phyloP scores from a whole-genome alignment of 306 rosid species.

The Comarum palustre region DNA sequence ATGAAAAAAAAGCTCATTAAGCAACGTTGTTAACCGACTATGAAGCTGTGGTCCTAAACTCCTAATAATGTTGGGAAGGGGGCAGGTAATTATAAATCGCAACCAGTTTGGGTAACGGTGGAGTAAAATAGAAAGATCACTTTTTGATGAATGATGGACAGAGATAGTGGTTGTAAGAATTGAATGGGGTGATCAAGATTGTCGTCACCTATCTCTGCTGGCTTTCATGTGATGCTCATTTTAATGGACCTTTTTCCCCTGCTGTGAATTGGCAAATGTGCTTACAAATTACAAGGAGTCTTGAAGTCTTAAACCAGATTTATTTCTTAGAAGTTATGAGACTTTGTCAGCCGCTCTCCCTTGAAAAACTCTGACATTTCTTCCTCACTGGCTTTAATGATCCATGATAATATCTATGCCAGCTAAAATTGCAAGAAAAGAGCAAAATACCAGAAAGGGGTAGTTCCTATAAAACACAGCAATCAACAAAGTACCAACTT shows the following conservation, averaged over 20 bases:
- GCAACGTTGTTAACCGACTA: not conserved
- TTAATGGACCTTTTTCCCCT: constrained; percentile 1
- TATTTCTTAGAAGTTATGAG: not conserved
- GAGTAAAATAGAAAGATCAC: not conserved
- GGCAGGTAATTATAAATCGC: not conserved
- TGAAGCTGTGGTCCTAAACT: not conserved
- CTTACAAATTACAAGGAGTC: not conserved
- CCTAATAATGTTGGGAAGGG: not conserved
- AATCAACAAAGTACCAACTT: not conserved
- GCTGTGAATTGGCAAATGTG: not conserved
- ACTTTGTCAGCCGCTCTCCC: not conserved
- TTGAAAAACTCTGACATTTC: constrained; percentile 2
- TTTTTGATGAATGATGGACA: not conserved
- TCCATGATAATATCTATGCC: not conserved
- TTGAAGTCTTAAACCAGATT: not conserved
- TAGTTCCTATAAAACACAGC: not conserved
- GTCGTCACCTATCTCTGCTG: not conserved
- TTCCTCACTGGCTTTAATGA: not conserved
- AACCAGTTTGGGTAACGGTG: not conserved
- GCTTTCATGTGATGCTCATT: constrained; percentile 1
- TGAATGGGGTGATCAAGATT: not conserved
- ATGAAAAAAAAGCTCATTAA: not conserved
- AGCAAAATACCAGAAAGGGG: not conserved
- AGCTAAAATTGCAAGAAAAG: not conserved
- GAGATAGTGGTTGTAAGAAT: constrained; percentile 1